Conservation (phyloP, 2,329 filamentous ascomycete species). For the Fusarium falciforme region DNA sequence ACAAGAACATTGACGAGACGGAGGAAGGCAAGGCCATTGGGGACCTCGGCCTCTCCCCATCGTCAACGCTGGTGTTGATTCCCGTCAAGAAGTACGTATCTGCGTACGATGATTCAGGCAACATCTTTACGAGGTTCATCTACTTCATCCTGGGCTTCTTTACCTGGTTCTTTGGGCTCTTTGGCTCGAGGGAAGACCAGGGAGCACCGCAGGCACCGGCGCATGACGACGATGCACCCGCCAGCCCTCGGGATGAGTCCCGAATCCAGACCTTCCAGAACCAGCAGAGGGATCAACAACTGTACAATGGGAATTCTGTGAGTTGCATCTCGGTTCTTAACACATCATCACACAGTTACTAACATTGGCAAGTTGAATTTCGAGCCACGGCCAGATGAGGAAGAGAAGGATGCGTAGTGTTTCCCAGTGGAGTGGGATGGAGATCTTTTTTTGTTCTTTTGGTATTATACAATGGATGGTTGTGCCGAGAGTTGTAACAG, state of each 20-base stretch:
- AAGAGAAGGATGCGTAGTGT: conserved; percentile 52
- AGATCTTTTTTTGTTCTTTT: conserved; percentile 35
- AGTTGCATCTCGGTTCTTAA: conserved; percentile 44
- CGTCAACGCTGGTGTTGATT: conserved; percentile 84
- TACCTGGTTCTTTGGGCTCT: conserved; percentile 49
- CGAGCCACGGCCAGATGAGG: conserved; percentile 72
- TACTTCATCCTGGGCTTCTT: conserved; percentile 49
- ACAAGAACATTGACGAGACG: conserved; percentile 75
- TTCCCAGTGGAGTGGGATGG: conserved; percentile 42
- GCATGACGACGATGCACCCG: conserved; percentile 6
- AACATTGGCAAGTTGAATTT: conserved; percentile 69
- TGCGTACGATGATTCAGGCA: conserved; percentile 54
- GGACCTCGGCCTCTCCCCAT: conserved; percentile 80
- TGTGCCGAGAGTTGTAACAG: conserved; percentile 41
- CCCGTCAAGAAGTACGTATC: conserved; percentile 66
- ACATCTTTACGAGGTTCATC: conserved; percentile 47
- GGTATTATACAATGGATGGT: conserved; percentile 45
- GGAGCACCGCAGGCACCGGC: background rate
- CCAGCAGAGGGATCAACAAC: conserved; percentile 70
- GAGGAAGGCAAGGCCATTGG: conserved; percentile 78
- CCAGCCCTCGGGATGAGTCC: conserved; percentile 37
- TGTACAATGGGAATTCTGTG: conserved; percentile 94
- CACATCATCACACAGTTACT: conserved; percentile 34
- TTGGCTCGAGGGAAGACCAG: conserved; percentile 41
- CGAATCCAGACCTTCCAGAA: conserved; percentile 53